These are phyloP conservation scores for Aspergillus niger DNA, from an alignment of 2,329 filamentous ascomycete genomes.

Conservation along the genomic window DNA sequence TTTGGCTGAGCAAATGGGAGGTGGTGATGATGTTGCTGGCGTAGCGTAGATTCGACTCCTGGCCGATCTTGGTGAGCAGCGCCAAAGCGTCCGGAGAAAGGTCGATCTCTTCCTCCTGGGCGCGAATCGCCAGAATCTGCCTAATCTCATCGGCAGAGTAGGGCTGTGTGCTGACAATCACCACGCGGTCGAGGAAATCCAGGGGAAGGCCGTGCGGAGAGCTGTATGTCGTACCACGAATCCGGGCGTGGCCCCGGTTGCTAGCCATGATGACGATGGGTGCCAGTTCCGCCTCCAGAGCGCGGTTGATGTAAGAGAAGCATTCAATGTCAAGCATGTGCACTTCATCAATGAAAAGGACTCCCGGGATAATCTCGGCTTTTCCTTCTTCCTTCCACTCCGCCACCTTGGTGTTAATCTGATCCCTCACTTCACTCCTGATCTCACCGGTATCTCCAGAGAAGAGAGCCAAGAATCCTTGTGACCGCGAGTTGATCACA, in stretches of 20 bases:
- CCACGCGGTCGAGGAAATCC: constrained; percentile 92
- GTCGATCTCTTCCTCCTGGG: constrained; percentile 94
- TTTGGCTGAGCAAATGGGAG: constrained; percentile 81
- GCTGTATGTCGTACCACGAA: constrained; percentile 89
- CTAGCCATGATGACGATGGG: constrained; percentile 99
- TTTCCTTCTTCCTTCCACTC: constrained; percentile 99
- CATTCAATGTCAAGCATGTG: constrained; percentile 99
- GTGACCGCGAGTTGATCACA: constrained; percentile 98
- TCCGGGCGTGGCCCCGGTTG: constrained; percentile 88
- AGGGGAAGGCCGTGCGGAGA: constrained; percentile 92
- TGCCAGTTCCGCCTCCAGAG: constrained; percentile 89
- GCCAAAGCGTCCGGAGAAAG: constrained; percentile 86
- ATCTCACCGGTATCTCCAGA: constrained; percentile 98
- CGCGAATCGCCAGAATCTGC: constrained; percentile 88
- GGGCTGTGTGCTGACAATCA: constrained; percentile 90
- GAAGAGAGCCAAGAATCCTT: constrained; percentile 95
- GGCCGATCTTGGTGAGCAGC: constrained; percentile 90
- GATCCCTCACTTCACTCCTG: constrained; percentile 91
- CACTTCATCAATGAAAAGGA: constrained; percentile 97
- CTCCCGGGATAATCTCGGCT: constrained; percentile 94
- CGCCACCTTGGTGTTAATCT: constrained; percentile 98
- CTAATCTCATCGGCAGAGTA: constrained; percentile 84
- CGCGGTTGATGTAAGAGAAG: constrained; percentile 97
- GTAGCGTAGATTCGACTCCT: constrained; percentile 89
- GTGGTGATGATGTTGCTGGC: constrained; percentile 98